A percentile compares a stretch with the other conserved stretches of the same genome.
Evolutionary conservation across 208 protist genomes (phyloP).

Genomic region (Trypanosoma boissoni): DNA sequence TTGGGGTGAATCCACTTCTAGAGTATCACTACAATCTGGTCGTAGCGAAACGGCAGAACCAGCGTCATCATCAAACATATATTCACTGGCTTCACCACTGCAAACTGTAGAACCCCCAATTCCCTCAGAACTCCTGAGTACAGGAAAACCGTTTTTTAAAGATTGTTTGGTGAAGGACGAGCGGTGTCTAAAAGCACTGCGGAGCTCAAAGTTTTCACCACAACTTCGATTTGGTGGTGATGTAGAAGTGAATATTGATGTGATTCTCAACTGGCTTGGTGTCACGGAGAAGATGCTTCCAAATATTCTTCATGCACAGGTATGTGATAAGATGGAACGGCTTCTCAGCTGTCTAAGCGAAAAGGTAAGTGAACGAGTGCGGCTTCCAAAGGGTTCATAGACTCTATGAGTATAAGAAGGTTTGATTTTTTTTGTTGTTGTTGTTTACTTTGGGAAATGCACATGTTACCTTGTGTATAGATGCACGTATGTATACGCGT

Average conservation of each 20-base stretch:
- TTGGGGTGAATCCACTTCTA: neutral
- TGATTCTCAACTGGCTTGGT: slow-evolving; percentile 87
- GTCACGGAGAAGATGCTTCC: slow-evolving; percentile 86
- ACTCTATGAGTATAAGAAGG: neutral
- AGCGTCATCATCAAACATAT: too few species aligned
- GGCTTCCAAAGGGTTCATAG: neutral
- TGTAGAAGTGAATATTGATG: slow-evolving; percentile 86
- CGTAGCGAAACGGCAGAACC: too few species aligned
- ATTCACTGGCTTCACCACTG: too few species aligned
- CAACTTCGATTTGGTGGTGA: slow-evolving; percentile 87
- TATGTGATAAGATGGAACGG: slow-evolving; percentile 69
- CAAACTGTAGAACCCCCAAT: too few species aligned
- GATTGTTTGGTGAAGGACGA: too few species aligned
- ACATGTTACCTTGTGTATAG: too few species aligned
- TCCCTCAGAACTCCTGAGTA: too few species aligned
- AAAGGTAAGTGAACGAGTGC: slow-evolving; percentile 41
- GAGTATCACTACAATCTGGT: neutral
- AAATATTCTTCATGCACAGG: slow-evolving; percentile 53
- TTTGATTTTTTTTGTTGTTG: neutral
- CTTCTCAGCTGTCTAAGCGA: slow-evolving; percentile 32
- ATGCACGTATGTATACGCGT: too few species aligned
- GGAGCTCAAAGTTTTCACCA: slow-evolving; percentile 70
- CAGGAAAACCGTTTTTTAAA: too few species aligned
- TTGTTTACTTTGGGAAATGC: too few species aligned
- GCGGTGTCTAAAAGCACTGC: slow-evolving; percentile 50